These are phyloP conservation scores for Colletotrichum tanaceti DNA, from an alignment of 2,329 filamentous ascomycete genomes.

Conservation along the genomic window DNA sequence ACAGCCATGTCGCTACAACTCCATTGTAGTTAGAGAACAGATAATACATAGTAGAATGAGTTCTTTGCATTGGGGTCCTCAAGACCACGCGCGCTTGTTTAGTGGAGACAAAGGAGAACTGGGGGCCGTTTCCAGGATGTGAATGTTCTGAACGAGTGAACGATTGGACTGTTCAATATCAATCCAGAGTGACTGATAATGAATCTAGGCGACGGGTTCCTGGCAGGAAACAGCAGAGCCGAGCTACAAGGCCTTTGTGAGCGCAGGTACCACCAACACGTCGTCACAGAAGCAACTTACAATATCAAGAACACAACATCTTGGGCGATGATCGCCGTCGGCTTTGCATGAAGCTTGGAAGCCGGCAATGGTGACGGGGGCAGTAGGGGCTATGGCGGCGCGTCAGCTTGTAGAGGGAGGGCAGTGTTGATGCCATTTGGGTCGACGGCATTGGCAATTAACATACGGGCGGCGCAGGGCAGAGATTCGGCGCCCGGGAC, in stretches of 20 bases:
- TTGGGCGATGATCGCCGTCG: not conserved
- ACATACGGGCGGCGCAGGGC: slow-evolving; percentile 19
- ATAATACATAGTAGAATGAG: too few relatives aligned
- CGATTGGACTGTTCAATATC: not conserved
- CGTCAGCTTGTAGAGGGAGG: not conserved
- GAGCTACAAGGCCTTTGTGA: not conserved
- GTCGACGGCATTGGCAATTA: too few relatives aligned
- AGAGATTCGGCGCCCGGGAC: not conserved
- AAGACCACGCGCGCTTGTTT: not conserved
- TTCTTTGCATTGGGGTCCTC: too few relatives aligned
- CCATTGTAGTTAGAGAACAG: too few relatives aligned
- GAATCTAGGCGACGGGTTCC: not conserved
- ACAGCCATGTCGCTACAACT: too few relatives aligned
- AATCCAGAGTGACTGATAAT: not conserved
- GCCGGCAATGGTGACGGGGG: not conserved
- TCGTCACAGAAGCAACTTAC: not conserved
- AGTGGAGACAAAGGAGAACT: not conserved
- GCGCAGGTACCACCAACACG: not conserved
- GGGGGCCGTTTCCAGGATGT: fast-evolving
- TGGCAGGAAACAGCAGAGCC: not conserved
- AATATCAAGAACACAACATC: slow-evolving; percentile 15
- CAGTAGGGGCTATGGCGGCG: not conserved
- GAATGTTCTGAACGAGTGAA: too few relatives aligned
- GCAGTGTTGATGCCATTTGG: not conserved
- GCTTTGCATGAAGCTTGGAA: slow-evolving; percentile 7